Evolutionary conservation across 148 eudicot genomes (phyloP), one percentile per base, ranked within the genome.

Genomic region (Silene conica): DNA sequence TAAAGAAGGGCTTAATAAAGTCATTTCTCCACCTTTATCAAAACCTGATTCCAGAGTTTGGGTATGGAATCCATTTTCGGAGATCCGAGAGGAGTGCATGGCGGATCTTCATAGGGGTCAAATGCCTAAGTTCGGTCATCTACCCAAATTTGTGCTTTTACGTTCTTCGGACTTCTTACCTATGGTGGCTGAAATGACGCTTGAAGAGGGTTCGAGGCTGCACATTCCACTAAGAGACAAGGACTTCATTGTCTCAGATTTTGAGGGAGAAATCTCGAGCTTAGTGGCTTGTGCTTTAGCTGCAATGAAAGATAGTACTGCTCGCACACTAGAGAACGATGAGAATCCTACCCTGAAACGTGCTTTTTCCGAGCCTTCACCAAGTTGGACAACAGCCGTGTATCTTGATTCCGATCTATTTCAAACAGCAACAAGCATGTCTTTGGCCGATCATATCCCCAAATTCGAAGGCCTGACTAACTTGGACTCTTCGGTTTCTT

Each of bases 221-320:
- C 93, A 95, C 71, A 83, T 91, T 74, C 96, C 93, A 79, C 82
- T 95, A 28, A 85, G 82, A 72, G 52, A 57, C 23, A 83, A 80
- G 72, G 84, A 87, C 70, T 85, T 81, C 74, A 76, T 90, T 79
- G 87, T 92, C 62, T 90, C 93, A 1, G 97, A 90, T 68, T 86
- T 85, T 76, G 98, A 90, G 68, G 89, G 88, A 78, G 98, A 95
- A 84, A 81, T 87, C 61, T 95, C 98, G 16, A 95, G 96, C 82
- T 85, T 85, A 57, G 81, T 92, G 61, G 93, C 98, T 46, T 95
- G 97, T 82, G 97, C 92, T 61, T 72, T 95, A 63, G 89, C 93
- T 38, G 73, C 84, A 57, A 63, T 88, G 76, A 81, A 85, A 70
- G 89, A 85, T 77, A 28, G 25, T 15, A 46, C 82, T 25, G 59